Percentiles rank a stretch among this genome's conserved stretches.
Conservation (phyloP, 2,329 filamentous ascomycete species). For the Davidsoniella neocaledoniae region DNA sequence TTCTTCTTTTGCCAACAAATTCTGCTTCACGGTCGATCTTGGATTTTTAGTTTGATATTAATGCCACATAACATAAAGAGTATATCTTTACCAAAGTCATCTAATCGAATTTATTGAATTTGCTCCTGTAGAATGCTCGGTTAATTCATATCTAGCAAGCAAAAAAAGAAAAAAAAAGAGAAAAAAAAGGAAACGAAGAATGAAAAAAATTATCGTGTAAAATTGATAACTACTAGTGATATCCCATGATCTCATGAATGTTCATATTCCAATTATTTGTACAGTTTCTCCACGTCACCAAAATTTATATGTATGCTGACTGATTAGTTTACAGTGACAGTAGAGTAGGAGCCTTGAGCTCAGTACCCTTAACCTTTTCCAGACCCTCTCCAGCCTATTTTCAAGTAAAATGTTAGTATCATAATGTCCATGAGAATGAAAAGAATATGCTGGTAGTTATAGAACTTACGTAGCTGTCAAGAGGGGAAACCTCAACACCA, state of each 20-base stretch:
- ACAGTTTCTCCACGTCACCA: too few species aligned
- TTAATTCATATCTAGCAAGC: neutral
- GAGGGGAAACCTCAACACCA: conserved; percentile 79
- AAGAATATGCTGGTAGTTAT: neutral
- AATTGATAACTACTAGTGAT: neutral
- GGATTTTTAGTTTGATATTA: too few species aligned
- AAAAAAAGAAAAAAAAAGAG: neutral
- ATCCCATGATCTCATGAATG: neutral
- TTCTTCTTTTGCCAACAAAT: too few species aligned
- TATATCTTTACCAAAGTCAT: too few species aligned
- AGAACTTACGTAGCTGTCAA: conserved; percentile 82
- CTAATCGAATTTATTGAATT: too few species aligned
- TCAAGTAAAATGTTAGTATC: neutral
- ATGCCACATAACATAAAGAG: too few species aligned
- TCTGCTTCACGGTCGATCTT: too few species aligned
- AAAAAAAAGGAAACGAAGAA: neutral
- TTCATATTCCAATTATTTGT: neutral
- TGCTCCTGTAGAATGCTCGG: too few species aligned
- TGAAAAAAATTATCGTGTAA: neutral
- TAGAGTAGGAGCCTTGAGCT: conserved; percentile 34
- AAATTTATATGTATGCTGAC: neutral
- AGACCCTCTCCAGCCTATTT: conserved; percentile 44
- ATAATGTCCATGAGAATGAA: conserved; percentile 13
- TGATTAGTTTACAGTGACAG: conserved; percentile 16
- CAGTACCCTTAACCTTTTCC: conserved; percentile 35